phyloP scores from a whole-genome alignment of 2,329 filamentous ascomycete genomes.

The Achaetomium macrosporum region DNA sequence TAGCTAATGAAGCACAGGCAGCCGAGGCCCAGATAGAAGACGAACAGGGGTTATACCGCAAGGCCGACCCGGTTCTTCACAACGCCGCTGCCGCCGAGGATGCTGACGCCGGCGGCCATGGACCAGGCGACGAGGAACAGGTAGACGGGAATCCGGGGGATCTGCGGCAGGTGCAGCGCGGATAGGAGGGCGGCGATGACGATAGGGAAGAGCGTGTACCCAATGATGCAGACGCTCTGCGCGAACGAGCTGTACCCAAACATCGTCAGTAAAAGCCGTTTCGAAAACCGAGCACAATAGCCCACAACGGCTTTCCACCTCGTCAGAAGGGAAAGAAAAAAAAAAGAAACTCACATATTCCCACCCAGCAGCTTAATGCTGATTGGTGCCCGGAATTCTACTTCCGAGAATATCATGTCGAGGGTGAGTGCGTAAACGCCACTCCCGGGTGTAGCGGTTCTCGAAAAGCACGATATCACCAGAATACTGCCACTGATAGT shows the following conservation, averaged over 20 bases:
- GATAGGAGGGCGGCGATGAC: constrained; percentile 89
- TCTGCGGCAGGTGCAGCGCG: constrained; percentile 69
- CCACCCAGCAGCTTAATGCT: constrained; percentile 94
- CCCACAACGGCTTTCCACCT: too few relatives aligned
- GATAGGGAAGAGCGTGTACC: constrained; percentile 94
- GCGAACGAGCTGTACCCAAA: constrained; percentile 97
- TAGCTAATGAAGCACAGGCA: constrained; percentile 97
- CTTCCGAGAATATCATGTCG: too few relatives aligned
- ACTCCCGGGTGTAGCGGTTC: too few relatives aligned
- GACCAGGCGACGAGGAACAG: constrained; percentile 86
- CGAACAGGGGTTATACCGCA: constrained; percentile 91
- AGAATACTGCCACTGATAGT: too few relatives aligned
- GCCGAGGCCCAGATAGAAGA: constrained; percentile 90
- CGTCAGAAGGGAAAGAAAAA: too few relatives aligned
- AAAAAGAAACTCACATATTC: constrained; percentile 68
- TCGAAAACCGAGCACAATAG: too few relatives aligned
- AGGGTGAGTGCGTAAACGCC: too few relatives aligned
- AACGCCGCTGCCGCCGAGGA: constrained; percentile 89
- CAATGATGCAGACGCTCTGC: constrained; percentile 95
- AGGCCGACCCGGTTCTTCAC: constrained; percentile 91
- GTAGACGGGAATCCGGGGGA: constrained; percentile 86
- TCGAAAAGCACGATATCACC: too few relatives aligned
- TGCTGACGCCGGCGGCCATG: constrained; percentile 89
- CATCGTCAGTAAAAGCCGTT: too few relatives aligned
- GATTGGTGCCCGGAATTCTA: too few relatives aligned